Evolutionary conservation across 1,284 basidiomycete species (phyloP).

Genomic region (Naganishia liquefaciens): DNA sequence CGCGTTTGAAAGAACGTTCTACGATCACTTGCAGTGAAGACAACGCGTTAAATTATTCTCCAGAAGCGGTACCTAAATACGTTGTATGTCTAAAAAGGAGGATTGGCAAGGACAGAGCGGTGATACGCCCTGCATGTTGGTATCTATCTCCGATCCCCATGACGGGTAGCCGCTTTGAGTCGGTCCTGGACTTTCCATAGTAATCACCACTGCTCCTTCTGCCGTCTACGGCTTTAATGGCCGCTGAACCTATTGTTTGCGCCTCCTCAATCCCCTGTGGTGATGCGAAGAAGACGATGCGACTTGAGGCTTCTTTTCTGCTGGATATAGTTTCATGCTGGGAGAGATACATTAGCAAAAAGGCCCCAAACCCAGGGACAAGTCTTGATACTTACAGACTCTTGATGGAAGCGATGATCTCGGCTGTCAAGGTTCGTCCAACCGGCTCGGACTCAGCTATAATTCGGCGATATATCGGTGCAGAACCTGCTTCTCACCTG

Average conservation of each 20-base stretch:
- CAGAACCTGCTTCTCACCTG: conserved; percentile 59
- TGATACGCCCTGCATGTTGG: too few relatives aligned
- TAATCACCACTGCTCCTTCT: too few relatives aligned
- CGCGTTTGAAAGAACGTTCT: conserved; percentile 41
- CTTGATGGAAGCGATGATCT: conserved; percentile 48
- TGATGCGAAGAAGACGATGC: conserved; percentile 6
- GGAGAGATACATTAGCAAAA: neutral
- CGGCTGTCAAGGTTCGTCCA: conserved; percentile 35
- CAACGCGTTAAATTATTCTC: neutral
- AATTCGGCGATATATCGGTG: neutral
- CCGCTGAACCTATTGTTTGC: conserved; percentile 6
- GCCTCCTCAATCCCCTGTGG: conserved; percentile 17
- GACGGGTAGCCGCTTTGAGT: too few relatives aligned
- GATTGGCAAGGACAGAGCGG: too few relatives aligned
- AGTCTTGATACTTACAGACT: conserved; percentile 22
- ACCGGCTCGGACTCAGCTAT: neutral
- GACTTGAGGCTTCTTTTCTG: conserved; percentile 20
- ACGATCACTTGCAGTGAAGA: conserved; percentile 36
- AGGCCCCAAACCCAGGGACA: neutral
- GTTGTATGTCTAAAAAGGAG: too few relatives aligned
- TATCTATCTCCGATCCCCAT: too few relatives aligned
- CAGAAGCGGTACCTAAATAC: too few relatives aligned
- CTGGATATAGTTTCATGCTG: conserved; percentile 32
- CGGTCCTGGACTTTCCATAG: too few relatives aligned
- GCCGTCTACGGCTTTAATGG: too few relatives aligned